Conservation (phyloP, 2,329 filamentous ascomycete species). For the Ceratocystis huliohia region DNA sequence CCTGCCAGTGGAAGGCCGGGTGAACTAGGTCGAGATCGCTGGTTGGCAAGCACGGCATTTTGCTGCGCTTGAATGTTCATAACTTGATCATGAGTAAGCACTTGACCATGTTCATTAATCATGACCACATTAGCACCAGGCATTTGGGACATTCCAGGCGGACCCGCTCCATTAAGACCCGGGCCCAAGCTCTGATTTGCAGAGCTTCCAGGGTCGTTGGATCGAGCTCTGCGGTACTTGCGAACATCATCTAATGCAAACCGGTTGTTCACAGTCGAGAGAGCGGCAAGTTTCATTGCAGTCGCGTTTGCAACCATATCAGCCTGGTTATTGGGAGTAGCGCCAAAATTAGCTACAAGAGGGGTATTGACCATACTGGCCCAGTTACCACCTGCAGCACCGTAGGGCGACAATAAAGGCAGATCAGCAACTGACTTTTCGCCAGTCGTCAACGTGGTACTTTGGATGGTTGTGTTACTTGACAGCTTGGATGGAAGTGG, state of each 20-base stretch:
- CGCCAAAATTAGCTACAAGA: constrained; percentile 73
- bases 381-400: constrained; percentile 75
- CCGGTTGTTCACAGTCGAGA: constrained; percentile 96
- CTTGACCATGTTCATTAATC: constrained; percentile 86
- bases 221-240: constrained; percentile 85
- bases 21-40: constrained; percentile 77
- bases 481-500: constrained; percentile 55
- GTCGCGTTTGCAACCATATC: constrained; percentile 99
- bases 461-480: constrained; percentile 58
- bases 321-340: constrained; percentile 51
- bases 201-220: constrained; percentile 54
- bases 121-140: constrained; percentile 72
- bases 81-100: constrained; percentile 74
- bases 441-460: constrained; percentile 44
- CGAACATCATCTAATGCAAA: constrained; percentile 94
- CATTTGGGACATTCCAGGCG: constrained; percentile 44
- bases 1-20: constrained; percentile 62
- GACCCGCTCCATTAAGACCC: constrained; percentile 28
- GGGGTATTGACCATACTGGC: constrained; percentile 97
- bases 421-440: constrained; percentile 59
- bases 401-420: constrained; percentile 72
- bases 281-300: constrained; percentile 93
- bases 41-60: constrained; percentile 45
- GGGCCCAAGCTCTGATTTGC: constrained; percentile 34
- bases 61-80: constrained; percentile 63